These are phyloP conservation scores for Russula foetens DNA, from an alignment of 768 basidiomycete genomes.

Conservation along the genomic window DNA sequence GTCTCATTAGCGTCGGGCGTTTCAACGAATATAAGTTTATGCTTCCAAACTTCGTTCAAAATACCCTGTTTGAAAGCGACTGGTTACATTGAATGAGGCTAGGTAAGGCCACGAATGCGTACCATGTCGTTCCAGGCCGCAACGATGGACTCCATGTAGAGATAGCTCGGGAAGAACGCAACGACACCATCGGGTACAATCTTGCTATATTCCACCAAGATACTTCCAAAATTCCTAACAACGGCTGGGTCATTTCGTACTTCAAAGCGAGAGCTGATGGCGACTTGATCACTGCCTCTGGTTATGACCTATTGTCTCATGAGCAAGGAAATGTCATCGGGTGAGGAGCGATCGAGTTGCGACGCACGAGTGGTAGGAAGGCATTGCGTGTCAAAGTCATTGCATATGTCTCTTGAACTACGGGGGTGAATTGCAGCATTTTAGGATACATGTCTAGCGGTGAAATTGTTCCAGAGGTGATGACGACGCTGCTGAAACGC, in stretches of 20 bases:
- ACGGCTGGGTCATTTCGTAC: constrained; percentile 99
- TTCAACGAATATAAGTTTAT: constrained; percentile 98
- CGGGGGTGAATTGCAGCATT: constrained; percentile 96
- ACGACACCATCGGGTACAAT: constrained; percentile 98
- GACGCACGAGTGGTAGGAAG: constrained; percentile 81
- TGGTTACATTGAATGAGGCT: neutral
- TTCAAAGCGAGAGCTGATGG: constrained; percentile 97
- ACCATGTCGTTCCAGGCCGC: constrained; percentile 99
- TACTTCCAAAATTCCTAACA: constrained; percentile 96
- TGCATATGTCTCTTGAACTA: constrained; percentile 93
- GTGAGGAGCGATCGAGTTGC: neutral
- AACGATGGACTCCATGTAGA: constrained; percentile 99
- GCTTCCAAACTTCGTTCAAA: constrained; percentile 98
- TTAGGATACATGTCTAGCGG: constrained; percentile 99
- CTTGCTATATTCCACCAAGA: constrained; percentile 96
- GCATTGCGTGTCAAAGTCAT: constrained; percentile 97
- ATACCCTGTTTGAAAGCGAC: constrained; percentile 60
- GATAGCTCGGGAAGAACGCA: constrained; percentile 97
- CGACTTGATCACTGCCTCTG: constrained; percentile 95
- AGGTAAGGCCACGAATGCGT: constrained; percentile 25
- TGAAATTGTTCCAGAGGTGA: constrained; percentile 97
- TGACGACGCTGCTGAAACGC: constrained; percentile 95
- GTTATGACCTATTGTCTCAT: constrained; percentile 72
- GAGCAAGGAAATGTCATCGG: constrained; percentile 1
- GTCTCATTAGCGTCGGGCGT: constrained; percentile 99